Conservation (phyloP, 441 rosid genomes). For the Populus trichocarpa region DNA sequence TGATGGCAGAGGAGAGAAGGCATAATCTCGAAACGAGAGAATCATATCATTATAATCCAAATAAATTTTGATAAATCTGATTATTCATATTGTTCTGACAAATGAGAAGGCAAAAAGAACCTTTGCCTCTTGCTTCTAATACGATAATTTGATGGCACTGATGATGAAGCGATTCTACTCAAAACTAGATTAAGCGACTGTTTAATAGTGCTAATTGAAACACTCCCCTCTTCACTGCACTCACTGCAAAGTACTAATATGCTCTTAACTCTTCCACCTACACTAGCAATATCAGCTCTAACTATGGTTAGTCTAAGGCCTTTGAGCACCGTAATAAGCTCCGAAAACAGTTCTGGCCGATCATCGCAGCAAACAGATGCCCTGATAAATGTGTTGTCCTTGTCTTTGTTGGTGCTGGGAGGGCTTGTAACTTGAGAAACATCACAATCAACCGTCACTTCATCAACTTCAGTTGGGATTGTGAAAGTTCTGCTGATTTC, state of each 20-base stretch:
- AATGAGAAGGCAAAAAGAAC: constrained; percentile 62
- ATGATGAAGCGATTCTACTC: constrained; percentile 52
- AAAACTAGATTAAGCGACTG: constrained; percentile 59
- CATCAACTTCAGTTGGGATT: constrained; percentile 70
- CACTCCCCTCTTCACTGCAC: constrained; percentile 19
- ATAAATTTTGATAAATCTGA: background rate
- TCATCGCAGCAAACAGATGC: constrained; percentile 82
- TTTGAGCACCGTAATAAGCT: constrained; percentile 53
- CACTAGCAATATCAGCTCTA: constrained; percentile 54
- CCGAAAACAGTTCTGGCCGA: constrained; percentile 67
- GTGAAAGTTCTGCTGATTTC: constrained; percentile 44
- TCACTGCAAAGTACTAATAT: constrained; percentile 46
- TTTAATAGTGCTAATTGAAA: constrained; percentile 36
- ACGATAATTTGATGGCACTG: constrained; percentile 43
- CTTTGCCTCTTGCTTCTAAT: constrained; percentile 90
- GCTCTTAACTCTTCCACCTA: constrained; percentile 73
- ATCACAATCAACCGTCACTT: constrained; percentile 55
- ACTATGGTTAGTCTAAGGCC: constrained; percentile 49
- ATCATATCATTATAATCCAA: background rate
- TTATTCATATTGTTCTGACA: constrained; percentile 12
- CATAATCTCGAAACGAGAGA: background rate
- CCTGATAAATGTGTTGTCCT: constrained; percentile 34
- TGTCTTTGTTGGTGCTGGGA: background rate
- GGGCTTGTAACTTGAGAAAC: constrained; percentile 5
- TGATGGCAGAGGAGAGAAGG: background rate